Evolutionary conservation across 179 eudicot species (phyloP).

Genomic region (Amaranthus tricolor): DNA sequence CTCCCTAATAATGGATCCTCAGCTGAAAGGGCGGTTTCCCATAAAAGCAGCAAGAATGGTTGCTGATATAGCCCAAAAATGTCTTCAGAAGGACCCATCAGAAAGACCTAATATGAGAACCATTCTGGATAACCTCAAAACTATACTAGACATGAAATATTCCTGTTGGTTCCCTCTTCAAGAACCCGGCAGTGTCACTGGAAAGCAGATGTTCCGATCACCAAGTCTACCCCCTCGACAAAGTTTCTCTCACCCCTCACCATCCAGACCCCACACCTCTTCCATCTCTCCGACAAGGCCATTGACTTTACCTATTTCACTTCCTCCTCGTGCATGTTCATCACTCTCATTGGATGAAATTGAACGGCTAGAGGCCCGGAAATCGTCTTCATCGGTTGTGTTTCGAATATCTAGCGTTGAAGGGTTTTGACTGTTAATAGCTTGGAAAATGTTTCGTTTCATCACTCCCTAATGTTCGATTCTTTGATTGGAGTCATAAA

Average conservation of each 20-base stretch:
- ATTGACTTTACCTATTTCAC: conserved; percentile 34
- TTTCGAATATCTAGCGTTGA: conserved; percentile 66
- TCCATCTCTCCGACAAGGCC: conserved; percentile 46
- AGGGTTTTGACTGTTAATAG: conserved; percentile 64
- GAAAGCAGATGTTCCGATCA: conserved; percentile 73
- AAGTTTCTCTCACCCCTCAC: conserved; percentile 53
- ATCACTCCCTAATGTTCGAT: neutral
- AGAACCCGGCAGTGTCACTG: conserved; percentile 58
- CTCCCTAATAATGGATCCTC: conserved; percentile 87
- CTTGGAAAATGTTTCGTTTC: conserved; percentile 22
- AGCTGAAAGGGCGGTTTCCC: conserved; percentile 83
- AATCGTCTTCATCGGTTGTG: conserved; percentile 46
- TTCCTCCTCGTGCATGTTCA: conserved; percentile 54
- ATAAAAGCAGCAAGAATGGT: conserved; percentile 72
- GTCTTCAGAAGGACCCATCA: conserved; percentile 87
- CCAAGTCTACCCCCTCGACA: conserved; percentile 57
- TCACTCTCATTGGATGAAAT: conserved; percentile 49
- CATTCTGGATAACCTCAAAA: conserved; percentile 55
- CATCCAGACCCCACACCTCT: conserved; percentile 32
- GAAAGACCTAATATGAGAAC: conserved; percentile 95
- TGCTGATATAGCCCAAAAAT: conserved; percentile 77
- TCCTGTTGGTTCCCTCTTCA: conserved; percentile 78
- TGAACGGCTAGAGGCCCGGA: conserved; percentile 48
- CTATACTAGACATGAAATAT: conserved; percentile 72
- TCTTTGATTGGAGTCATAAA: conserved; percentile 13